Percentiles rank a stretch among this genome's conserved stretches.
phyloP scores from a whole-genome alignment of 2,329 filamentous ascomycete genomes.

The Colletotrichum sansevieriae region DNA sequence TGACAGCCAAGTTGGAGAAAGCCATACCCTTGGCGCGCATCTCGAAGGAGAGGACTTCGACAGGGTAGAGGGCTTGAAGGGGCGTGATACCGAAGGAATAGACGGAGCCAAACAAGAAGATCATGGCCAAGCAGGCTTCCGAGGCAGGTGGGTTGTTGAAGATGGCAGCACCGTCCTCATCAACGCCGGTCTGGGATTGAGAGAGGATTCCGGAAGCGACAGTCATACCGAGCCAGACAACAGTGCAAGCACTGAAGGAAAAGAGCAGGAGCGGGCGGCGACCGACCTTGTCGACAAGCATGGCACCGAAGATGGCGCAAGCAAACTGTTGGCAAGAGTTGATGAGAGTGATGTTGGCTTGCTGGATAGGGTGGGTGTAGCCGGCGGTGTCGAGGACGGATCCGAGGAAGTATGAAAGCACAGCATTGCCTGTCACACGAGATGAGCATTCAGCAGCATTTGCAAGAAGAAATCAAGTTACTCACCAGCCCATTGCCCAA shows the following conservation, averaged over 20 bases:
- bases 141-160: slow-evolving; percentile 54
- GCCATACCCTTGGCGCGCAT: slow-evolving; percentile 65
- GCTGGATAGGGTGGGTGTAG: slow-evolving; percentile 52
- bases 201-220: slow-evolving; percentile 57
- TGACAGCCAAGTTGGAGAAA: slow-evolving; percentile 57
- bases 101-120: slow-evolving; percentile 67
- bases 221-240: slow-evolving; percentile 65
- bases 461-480: not conserved
- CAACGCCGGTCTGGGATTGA: slow-evolving; percentile 48
- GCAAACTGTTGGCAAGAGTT: slow-evolving; percentile 64
- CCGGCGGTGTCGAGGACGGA: slow-evolving; percentile 65
- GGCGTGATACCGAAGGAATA: slow-evolving; percentile 60
- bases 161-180: slow-evolving; percentile 45
- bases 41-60: slow-evolving; percentile 63
- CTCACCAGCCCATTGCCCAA: slow-evolving; percentile 61
- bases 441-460: not conserved
- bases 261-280: slow-evolving; percentile 66
- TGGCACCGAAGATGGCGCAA: slow-evolving; percentile 63
- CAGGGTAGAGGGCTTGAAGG: slow-evolving; percentile 56
- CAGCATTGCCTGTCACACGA: slow-evolving; percentile 44
- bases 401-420: slow-evolving; percentile 47
- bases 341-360: slow-evolving; percentile 65
- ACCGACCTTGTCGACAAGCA: slow-evolving; percentile 63
- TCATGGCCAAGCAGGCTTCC: slow-evolving; percentile 63
- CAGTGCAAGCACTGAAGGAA: slow-evolving; percentile 61